Base-by-base conservation (phyloP, 1,284 basidiomycete genomes). In the Fomitopsis palustris region DNA sequence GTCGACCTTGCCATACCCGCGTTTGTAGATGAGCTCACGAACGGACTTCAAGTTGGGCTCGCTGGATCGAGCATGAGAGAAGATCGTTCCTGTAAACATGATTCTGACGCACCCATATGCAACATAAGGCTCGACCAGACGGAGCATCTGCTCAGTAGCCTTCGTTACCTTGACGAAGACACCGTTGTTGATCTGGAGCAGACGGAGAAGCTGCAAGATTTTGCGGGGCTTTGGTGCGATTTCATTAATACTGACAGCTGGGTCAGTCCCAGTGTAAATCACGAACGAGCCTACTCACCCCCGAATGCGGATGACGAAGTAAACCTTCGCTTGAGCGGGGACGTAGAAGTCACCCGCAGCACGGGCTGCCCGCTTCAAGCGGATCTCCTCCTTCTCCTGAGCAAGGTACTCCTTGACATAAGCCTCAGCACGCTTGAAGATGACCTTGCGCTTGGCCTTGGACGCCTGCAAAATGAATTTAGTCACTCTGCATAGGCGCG, bases 181-280 rank as follows among this genome's bases (percentile, higher is more conserved):
- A 80, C 96, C 97, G 75, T 97, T 98, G 90, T 99, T 99, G 84
- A 99, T 99, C 78, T 99, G 97, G 68, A 98, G 88, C 64, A 99
- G 88, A 72, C 96, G 95, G 74, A 99, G 92, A 65, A 99, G 90
- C 78, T 99, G 96, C 72, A 99, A 81, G 75, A 99, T 98, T 86
- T 99, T 99, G 77, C 95, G 91, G 70, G 96, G 97, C 82, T 99
- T 99, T 65, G 96, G 96, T 62, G 96, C 95, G 74, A 99, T 96
- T 78, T 98, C 95, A 80, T 96, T 98, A 84, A 99, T 95, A 97
- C 96, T 95, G 65, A 51, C 43, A 8, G 33, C 17, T 53, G 37
- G 17, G 45, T 33, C 33, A 7, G 52, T 21, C 31, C 31, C 55
- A 35, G 27, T 3, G 4, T 7, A 6, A 0, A 33, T 21, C 12